A percentile compares a stretch with the other conserved stretches of the same genome.
Conservation (phyloP, 2,329 filamentous ascomycete genomes). For the Cladophialophora exuberans region DNA sequence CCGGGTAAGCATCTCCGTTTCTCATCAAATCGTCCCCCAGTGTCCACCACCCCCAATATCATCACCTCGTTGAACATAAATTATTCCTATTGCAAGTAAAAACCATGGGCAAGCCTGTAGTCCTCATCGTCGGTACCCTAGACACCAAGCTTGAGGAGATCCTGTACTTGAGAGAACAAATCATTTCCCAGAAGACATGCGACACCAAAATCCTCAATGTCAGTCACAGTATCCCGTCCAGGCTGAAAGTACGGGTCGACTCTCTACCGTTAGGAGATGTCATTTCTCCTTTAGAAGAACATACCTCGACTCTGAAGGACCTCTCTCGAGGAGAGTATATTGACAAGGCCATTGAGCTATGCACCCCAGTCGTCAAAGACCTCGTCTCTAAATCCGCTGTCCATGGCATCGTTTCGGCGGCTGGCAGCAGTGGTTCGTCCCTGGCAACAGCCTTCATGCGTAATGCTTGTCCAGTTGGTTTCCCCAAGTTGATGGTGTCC, state of each 20-base stretch:
- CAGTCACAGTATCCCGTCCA: conserved; percentile 47
- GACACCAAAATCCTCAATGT: conserved; percentile 59
- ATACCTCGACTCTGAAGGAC: conserved; percentile 39
- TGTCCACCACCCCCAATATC: neutral
- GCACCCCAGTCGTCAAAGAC: conserved; percentile 46
- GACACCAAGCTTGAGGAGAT: conserved; percentile 68
- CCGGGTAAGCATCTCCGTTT: too few relatives aligned
- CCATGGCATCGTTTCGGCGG: conserved; percentile 62
- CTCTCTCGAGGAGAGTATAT: conserved; percentile 61
- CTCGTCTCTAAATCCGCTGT: conserved; percentile 47
- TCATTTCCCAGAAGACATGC: conserved; percentile 40
- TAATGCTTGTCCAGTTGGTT: conserved; percentile 60
- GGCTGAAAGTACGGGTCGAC: conserved; percentile 13
- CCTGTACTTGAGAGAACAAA: conserved; percentile 55
- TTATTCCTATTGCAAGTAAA: neutral
- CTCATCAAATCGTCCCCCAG: neutral
- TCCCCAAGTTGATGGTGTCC: conserved; percentile 72
- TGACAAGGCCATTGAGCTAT: conserved; percentile 56
- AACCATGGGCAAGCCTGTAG: conserved; percentile 40
- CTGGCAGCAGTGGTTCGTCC: conserved; percentile 66
- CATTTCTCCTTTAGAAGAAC: conserved; percentile 40
- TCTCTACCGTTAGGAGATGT: conserved; percentile 50
- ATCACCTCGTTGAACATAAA: too few relatives aligned
- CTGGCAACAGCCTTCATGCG: conserved; percentile 66
- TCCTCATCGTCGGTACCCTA: conserved; percentile 64